Conservation (phyloP, 768 basidiomycete genomes). For the Mycena albidolilacea region DNA sequence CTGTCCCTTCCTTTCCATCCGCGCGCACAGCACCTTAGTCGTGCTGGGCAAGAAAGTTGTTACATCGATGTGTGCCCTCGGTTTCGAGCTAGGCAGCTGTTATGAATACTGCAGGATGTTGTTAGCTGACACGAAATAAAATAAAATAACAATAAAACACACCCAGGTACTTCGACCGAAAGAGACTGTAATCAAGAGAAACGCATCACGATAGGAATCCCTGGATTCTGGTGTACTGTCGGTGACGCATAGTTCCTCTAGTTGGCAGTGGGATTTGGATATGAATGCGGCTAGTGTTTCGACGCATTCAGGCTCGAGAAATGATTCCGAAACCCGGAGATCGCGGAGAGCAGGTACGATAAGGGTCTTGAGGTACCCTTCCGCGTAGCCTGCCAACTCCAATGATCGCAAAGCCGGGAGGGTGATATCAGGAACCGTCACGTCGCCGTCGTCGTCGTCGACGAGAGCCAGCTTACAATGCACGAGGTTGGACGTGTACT, state of each 20-base stretch:
- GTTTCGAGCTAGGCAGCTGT: too few species aligned
- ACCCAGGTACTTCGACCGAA: too few species aligned
- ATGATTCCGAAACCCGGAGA: not conserved
- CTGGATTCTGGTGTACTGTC: not conserved
- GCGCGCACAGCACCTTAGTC: too few species aligned
- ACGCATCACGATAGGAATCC: not conserved
- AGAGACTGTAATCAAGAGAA: not conserved
- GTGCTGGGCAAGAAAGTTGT: too few species aligned
- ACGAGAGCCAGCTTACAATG: not conserved
- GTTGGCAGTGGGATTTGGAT: not conserved
- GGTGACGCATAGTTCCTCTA: not conserved
- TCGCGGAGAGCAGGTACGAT: not conserved
- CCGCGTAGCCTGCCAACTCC: not conserved
- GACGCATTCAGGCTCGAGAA: not conserved
- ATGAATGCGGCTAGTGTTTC: not conserved
- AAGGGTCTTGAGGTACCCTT: not conserved
- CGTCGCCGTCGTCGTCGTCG: too few species aligned
- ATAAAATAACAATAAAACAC: too few species aligned
- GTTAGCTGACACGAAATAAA: too few species aligned
- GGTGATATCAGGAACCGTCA: not conserved
- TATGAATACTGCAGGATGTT: too few species aligned
- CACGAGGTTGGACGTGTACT: not conserved
- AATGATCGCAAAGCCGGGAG: not conserved
- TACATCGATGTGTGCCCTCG: too few species aligned
- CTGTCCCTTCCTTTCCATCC: too few species aligned